phyloP scores from a whole-genome alignment of 2,329 filamentous ascomycete genomes.

The Graphilbum fragrans region DNA sequence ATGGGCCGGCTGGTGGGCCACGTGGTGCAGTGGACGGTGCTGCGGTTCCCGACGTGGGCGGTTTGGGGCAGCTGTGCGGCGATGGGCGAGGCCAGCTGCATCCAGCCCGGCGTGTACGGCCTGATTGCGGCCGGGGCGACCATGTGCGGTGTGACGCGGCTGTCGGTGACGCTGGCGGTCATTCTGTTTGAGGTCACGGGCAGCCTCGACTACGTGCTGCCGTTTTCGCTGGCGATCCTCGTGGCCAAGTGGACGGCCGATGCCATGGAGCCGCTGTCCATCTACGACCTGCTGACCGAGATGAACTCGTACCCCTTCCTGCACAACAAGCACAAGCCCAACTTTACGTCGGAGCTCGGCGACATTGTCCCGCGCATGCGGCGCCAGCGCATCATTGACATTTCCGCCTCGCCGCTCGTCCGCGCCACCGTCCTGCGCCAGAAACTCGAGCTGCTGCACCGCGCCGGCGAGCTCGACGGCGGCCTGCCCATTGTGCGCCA shows the following conservation, averaged over 20 bases:
- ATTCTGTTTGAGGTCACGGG: constrained; percentile 95
- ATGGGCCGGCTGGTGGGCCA: constrained; percentile 85
- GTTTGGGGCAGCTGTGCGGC: constrained; percentile 66
- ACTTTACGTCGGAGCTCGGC: constrained; percentile 78
- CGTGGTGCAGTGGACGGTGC: constrained; percentile 66
- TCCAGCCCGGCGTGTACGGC: constrained; percentile 94
- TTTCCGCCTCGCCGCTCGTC: constrained; percentile 70
- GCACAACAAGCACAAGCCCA: constrained; percentile 88
- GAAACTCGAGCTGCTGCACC: constrained; percentile 73
- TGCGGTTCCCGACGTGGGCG: constrained; percentile 57
- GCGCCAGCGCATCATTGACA: constrained; percentile 73
- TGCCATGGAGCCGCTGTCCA: constrained; percentile 84
- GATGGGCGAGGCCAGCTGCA: constrained; percentile 64
- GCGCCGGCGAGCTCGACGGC: constrained; percentile 81
- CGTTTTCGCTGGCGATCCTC: constrained; percentile 83
- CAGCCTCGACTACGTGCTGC: constrained; percentile 86
- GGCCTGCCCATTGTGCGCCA: constrained; percentile 78
- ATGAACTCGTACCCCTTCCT: constrained; percentile 97
- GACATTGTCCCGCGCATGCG: constrained; percentile 74
- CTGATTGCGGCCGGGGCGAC: constrained; percentile 90
- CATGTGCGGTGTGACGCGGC: constrained; percentile 91
- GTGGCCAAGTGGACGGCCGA: constrained; percentile 98
- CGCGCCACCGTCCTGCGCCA: constrained; percentile 62
- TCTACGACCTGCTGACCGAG: constrained; percentile 89
- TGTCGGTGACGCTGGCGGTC: constrained; percentile 87